These are phyloP conservation scores for Phytopythium kandeliae DNA, from an alignment of 352 stramenopile genomes.

Conservation along the genomic window DNA sequence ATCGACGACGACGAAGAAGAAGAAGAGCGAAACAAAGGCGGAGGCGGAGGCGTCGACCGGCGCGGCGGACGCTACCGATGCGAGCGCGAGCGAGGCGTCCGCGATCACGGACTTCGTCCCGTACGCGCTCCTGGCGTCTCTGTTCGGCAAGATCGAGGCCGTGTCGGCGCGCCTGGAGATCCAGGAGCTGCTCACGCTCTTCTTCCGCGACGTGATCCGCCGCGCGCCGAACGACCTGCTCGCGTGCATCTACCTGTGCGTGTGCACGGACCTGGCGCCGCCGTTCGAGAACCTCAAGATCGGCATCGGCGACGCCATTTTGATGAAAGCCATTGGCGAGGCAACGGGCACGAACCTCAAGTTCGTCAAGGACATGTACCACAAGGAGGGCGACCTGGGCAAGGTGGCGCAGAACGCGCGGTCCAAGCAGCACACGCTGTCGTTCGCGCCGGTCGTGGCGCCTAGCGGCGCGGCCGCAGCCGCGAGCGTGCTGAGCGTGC, in stretches of 20 bases:
- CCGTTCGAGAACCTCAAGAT: conserved; percentile 98
- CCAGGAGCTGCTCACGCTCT: conserved; percentile 79
- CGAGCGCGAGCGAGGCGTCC: background rate
- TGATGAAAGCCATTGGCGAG: conserved; percentile 97
- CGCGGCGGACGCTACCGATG: conserved; percentile 4
- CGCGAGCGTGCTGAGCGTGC: conserved; percentile 81
- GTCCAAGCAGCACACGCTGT: conserved; percentile 92
- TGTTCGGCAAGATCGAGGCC: conserved; percentile 79
- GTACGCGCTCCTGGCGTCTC: conserved; percentile 57
- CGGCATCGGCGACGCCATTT: conserved; percentile 96
- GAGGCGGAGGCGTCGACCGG: conserved; percentile 9
- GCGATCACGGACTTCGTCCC: conserved; percentile 11
- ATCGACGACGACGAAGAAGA: conserved; percentile 9
- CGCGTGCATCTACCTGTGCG: conserved; percentile 88
- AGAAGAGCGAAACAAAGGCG: background rate
- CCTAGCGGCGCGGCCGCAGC: conserved; percentile 53
- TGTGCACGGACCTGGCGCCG: conserved; percentile 91
- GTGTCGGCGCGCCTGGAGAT: conserved; percentile 73
- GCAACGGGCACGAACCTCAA: conserved; percentile 88
- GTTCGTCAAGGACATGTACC: conserved; percentile 95
- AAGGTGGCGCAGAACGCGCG: conserved; percentile 93
- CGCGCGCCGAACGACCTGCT: conserved; percentile 80
- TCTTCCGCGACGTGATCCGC: conserved; percentile 78
- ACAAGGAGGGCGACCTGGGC: conserved; percentile 96
- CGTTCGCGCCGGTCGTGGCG: conserved; percentile 45